These are phyloP conservation scores for Akebia trifoliata DNA, from an alignment of 164 flowering plant genomes.

Conservation along the genomic window DNA sequence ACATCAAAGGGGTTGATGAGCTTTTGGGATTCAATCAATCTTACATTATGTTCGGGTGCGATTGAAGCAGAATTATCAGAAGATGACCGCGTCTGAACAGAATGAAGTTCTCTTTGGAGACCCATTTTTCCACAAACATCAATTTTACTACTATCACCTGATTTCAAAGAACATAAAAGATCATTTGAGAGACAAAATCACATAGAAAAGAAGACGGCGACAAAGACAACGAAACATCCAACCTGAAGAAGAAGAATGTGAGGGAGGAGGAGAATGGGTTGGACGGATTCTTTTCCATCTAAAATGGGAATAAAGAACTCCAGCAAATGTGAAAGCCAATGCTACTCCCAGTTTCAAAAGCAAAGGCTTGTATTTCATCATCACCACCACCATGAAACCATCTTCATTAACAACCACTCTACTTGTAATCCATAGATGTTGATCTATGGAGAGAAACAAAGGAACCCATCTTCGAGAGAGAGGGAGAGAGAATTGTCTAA, in stretches of 20 bases:
- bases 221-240: neutral
- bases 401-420: too few relatives aligned
- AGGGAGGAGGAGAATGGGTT: neutral
- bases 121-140: slow-evolving; percentile 8
- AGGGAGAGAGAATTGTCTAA: too few relatives aligned
- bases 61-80: neutral
- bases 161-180: neutral
- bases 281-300: slow-evolving; percentile 17
- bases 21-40: neutral
- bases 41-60: neutral
- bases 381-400: too few relatives aligned
- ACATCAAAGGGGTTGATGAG: neutral
- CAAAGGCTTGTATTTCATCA: too few relatives aligned
- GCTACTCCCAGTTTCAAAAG: slow-evolving; percentile 71
- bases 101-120: neutral
- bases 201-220: neutral
- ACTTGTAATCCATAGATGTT: too few relatives aligned
- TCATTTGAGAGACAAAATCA: neutral
- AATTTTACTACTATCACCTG: neutral
- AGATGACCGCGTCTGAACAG: neutral
- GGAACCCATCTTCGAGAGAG: too few relatives aligned
- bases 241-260: slow-evolving; percentile 34
- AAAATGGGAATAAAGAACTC: slow-evolving; percentile 44
- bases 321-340: slow-evolving; percentile 65
- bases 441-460: too few relatives aligned